Base-by-base conservation (phyloP, 805 yeast species). In the Saccharomycopsis lassenensis region DNA sequence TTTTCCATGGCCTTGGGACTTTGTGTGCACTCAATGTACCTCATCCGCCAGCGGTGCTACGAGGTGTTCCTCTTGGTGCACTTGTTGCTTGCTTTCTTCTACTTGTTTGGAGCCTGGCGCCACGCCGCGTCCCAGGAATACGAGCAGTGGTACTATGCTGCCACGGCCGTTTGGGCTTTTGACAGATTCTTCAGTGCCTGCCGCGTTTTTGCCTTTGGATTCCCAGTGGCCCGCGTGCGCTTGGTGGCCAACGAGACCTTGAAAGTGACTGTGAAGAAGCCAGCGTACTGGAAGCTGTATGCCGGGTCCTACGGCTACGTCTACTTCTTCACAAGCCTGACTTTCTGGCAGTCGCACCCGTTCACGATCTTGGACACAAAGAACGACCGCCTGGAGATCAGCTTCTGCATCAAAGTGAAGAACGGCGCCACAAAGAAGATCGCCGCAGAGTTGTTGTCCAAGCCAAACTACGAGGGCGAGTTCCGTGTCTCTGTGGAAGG, bases 301-400 rank as follows among this genome's bases (percentile, higher is more conserved):
- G 39, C 77, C 84, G 2, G 80, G 82, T 17, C 60, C 11, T 71
- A 59, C 51, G 71, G 65, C 1, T 79, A 62, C 47, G 54, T 79
- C 23, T 67, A 76, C 55, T 74, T 78, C 51, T 39, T 76, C 37
- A 57, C 68, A 28, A 63, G 69, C 12, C 48, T 56, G 2, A 55
- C 62, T 24, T 72, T 77, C 52, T 77, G 76, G 74, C 83, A 79
- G 50, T 71, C 79, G 3, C 85, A 79, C 52, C 87, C 89, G 2
- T 79, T 81, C 56, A 75, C 86, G 7, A 19, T 11, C 23, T 11
- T 24, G 31, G 36, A 8, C 33, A 56, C 67, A 3, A 53, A 52
- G 10, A 51, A 43, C 4, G 53, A 52, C 20, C 58, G 30, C 41
- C 47, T 17, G 44, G 48, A 24, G 55, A 56, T 37, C 56, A 58